Conservation (phyloP, 257 asterid genomes). For the Ophiorrhiza pumila region DNA sequence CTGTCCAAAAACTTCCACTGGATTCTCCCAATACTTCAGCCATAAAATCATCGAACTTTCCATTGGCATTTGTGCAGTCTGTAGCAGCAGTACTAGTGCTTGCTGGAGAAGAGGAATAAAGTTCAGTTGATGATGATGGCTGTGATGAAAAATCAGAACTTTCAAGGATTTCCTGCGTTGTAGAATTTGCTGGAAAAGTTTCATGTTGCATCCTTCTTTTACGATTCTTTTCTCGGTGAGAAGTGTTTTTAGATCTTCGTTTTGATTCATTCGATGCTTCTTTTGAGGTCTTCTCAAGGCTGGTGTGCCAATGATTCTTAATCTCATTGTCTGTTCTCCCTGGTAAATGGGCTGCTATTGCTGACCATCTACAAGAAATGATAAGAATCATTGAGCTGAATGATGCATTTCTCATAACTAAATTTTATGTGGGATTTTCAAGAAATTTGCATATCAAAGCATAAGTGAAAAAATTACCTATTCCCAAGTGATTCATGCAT, state of each 20-base stretch:
- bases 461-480: slow-evolving; percentile 21
- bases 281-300: slow-evolving; percentile 30
- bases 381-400: not conserved
- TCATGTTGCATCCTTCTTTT: not conserved
- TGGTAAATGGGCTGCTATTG: slow-evolving; percentile 36
- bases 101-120: slow-evolving; percentile 8
- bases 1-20: slow-evolving; percentile 22
- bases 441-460: not conserved
- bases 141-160: slow-evolving; percentile 18
- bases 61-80: not conserved
- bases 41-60: not conserved
- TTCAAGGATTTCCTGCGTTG: slow-evolving; percentile 17
- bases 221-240: not conserved
- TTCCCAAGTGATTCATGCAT: slow-evolving; percentile 42
- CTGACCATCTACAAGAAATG: slow-evolving; percentile 41
- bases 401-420: not conserved
- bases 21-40: slow-evolving; percentile 11
- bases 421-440: not conserved
- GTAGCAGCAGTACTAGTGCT: not conserved
- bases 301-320: slow-evolving; percentile 52
- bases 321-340: slow-evolving; percentile 55
- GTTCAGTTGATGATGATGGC: not conserved
- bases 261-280: slow-evolving; percentile 1
- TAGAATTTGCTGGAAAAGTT: not conserved
- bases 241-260: slow-evolving; percentile 2